phyloP scores from a whole-genome alignment of 257 asterid species.

The Eucommia ulmoides region DNA sequence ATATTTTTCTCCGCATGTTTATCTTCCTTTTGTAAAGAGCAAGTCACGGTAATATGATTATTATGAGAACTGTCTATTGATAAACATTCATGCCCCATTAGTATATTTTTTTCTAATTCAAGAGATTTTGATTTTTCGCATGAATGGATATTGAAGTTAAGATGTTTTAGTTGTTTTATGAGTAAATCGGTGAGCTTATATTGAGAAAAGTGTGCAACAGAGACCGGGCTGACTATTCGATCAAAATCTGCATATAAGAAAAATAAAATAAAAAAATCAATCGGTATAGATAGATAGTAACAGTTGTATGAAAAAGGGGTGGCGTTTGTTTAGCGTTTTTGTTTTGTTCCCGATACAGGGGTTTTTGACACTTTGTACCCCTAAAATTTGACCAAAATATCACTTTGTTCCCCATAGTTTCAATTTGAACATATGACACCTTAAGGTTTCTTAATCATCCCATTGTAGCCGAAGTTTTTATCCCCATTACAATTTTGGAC shows the following conservation, averaged over 20 bases:
- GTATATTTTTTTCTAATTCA: constrained; percentile 30
- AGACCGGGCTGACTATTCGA: constrained; percentile 62
- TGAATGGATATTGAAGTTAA: constrained; percentile 30
- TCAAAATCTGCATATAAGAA: constrained; percentile 55
- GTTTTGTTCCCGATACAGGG: too few species aligned
- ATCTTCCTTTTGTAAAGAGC: constrained; percentile 35
- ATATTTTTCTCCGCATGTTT: constrained; percentile 27
- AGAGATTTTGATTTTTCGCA: constrained; percentile 13
- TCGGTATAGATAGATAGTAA: too few species aligned
- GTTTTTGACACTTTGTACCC: too few species aligned
- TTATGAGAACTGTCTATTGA: constrained; percentile 32
- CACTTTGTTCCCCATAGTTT: too few species aligned
- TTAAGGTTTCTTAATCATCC: too few species aligned
- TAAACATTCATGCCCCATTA: constrained; percentile 76
- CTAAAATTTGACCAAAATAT: too few species aligned
- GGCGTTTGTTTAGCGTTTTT: too few species aligned
- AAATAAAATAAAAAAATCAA: too few species aligned
- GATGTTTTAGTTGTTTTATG: constrained; percentile 48
- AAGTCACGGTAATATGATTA: constrained; percentile 42
- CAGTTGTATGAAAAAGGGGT: too few species aligned
- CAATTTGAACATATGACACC: too few species aligned
- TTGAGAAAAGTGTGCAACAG: constrained; percentile 97
- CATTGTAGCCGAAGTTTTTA: too few species aligned
- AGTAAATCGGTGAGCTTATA: constrained; percentile 64
- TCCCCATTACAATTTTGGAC: too few species aligned